Evolutionary conservation across 2,329 filamentous ascomycete species (phyloP).

Genomic region (Paracamarosporium sp.): DNA sequence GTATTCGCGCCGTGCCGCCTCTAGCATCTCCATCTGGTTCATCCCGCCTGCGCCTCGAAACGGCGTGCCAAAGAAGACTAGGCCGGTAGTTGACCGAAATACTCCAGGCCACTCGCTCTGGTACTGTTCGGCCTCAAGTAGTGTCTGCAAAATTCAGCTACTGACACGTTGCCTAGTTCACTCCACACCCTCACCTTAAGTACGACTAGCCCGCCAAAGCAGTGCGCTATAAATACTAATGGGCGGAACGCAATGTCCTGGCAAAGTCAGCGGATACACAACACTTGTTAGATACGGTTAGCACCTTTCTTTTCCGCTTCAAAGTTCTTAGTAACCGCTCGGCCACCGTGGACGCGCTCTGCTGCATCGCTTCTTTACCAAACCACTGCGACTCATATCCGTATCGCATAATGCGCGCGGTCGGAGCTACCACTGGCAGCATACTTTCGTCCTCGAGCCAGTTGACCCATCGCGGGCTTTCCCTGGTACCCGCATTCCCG

Average conservation of each 20-base stretch:
- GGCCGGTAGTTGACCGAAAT: constrained; percentile 25
- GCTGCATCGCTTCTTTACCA: constrained; percentile 25
- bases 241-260: constrained; percentile 26
- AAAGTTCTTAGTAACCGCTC: constrained; percentile 25
- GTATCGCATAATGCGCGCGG: constrained; percentile 37
- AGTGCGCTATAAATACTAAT: constrained; percentile 32
- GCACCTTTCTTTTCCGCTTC: constrained; percentile 24
- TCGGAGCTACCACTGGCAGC: constrained; percentile 25
- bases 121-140: constrained; percentile 21
- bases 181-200: constrained; percentile 27
- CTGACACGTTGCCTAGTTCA: constrained; percentile 3
- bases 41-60: constrained; percentile 33
- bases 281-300: background rate
- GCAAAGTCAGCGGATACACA: constrained; percentile 3
- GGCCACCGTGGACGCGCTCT: constrained; percentile 26
- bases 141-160: constrained; percentile 19
- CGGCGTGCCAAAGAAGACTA: constrained; percentile 33
- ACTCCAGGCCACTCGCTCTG: constrained; percentile 23
- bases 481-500: constrained; percentile 29
- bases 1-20: constrained; percentile 27
- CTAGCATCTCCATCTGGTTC: constrained; percentile 31
- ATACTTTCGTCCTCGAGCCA: constrained; percentile 31
- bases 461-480: constrained; percentile 27
- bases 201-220: constrained; percentile 33
- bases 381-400: constrained; percentile 37